phyloP scores from a whole-genome alignment of 306 rosid genomes.

The Malus sylvestris region DNA sequence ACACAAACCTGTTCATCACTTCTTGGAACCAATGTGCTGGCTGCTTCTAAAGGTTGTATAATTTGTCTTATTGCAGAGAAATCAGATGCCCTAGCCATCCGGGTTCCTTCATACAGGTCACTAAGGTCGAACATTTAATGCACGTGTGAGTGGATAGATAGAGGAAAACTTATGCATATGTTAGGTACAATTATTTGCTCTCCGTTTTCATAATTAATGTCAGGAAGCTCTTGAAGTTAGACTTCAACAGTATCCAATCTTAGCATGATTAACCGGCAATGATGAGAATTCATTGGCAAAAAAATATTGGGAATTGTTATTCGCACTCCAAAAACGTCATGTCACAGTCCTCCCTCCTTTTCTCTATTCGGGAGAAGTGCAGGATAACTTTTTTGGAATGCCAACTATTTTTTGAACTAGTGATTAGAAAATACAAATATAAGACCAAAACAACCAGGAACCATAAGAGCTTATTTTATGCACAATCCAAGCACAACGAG shows the following conservation, averaged over 20 bases:
- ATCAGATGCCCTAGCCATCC: slow-evolving; percentile 66
- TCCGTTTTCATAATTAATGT: background rate
- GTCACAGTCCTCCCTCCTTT: background rate
- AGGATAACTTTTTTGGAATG: background rate
- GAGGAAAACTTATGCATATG: background rate
- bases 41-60: slow-evolving; percentile 65
- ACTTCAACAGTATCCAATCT: background rate
- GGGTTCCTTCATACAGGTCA: slow-evolving; percentile 95
- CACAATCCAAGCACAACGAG: background rate
- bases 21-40: slow-evolving; percentile 74
- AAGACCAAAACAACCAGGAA: background rate
- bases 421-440: background rate
- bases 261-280: background rate
- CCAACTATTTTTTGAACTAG: background rate
- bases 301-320: background rate
- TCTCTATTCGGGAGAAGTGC: no score
- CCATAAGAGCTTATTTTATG: background rate
- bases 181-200: background rate
- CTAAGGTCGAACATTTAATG: slow-evolving; percentile 31
- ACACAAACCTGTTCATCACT: slow-evolving; percentile 68
- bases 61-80: slow-evolving; percentile 64
- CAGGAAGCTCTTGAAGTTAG: background rate
- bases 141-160: slow-evolving; percentile 6
- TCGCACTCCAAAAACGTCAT: no score
- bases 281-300: background rate